Percentiles rank a stretch among this genome's conserved stretches.
Evolutionary conservation across 768 basidiomycete species (phyloP).

Genomic region (Harrya chromipes): DNA sequence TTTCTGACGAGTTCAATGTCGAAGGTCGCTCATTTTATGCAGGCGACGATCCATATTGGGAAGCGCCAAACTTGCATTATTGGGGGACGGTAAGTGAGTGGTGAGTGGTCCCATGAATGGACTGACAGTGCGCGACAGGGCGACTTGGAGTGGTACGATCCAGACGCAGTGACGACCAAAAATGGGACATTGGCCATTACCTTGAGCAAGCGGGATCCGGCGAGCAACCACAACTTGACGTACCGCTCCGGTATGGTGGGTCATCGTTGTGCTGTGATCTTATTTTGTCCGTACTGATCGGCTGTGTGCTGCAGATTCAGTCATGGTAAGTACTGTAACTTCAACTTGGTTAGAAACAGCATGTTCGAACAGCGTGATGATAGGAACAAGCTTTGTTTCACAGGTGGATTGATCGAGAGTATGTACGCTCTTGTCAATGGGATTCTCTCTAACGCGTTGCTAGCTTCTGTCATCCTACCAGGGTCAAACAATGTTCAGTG

Average conservation of each 20-base stretch:
- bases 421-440: background rate
- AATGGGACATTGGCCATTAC: constrained; percentile 51
- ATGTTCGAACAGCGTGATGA: constrained; percentile 3
- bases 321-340: constrained; percentile 21
- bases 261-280: background rate
- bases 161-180: constrained; percentile 47
- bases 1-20: constrained; percentile 78
- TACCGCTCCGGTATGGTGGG: constrained; percentile 42
- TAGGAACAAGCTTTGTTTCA: constrained; percentile 77
- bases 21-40: constrained; percentile 71
- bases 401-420: constrained; percentile 67
- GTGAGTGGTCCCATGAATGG: no score
- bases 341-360: background rate
- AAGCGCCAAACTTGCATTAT: constrained; percentile 58
- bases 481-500: constrained; percentile 39
- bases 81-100: constrained; percentile 50
- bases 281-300: constrained; percentile 24
- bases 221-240: constrained; percentile 44
- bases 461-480: constrained; percentile 40
- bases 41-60: constrained; percentile 66
- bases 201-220: constrained; percentile 40
- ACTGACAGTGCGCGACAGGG: constrained; percentile 18
- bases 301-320: constrained; percentile 23
- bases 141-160: constrained; percentile 62
- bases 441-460: constrained; percentile 5